phyloP scores from a whole-genome alignment of 2,329 filamentous ascomycete species.

The Cladosporium halotolerans region DNA sequence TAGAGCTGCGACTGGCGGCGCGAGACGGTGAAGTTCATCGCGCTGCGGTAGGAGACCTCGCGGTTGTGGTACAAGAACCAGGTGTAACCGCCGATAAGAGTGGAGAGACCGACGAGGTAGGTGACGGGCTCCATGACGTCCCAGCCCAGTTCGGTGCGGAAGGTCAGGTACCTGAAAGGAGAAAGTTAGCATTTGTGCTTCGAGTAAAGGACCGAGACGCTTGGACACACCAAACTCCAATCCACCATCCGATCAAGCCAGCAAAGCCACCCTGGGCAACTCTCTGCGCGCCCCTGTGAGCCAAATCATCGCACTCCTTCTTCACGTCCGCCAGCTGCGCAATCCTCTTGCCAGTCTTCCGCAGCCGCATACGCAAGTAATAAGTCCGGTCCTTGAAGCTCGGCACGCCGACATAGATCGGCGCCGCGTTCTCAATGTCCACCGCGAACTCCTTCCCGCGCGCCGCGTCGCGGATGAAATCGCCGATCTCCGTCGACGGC shows the following conservation, averaged over 20 bases:
- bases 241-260: conserved; percentile 72
- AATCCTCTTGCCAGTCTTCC: conserved; percentile 64
- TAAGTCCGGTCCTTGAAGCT: conserved; percentile 87
- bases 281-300: conserved; percentile 69
- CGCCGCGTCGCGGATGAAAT: conserved; percentile 88
- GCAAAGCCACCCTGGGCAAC: conserved; percentile 75
- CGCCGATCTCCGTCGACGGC: conserved; percentile 80
- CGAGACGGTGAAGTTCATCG: conserved; percentile 80
- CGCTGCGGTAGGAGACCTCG: conserved; percentile 75
- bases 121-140: conserved; percentile 81
- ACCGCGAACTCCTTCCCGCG: conserved; percentile 79
- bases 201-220: neutral
- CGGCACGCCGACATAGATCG: conserved; percentile 74
- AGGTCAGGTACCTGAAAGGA: conserved; percentile 55
- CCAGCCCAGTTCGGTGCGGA: conserved; percentile 74
- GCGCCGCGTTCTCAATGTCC: conserved; percentile 65
- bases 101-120: conserved; percentile 79
- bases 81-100: conserved; percentile 81
- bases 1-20: conserved; percentile 73
- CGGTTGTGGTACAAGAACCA: conserved; percentile 93
- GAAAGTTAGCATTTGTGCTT: conserved; percentile 42
- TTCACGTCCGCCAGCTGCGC: conserved; percentile 67
- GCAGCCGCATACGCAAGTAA: conserved; percentile 71
- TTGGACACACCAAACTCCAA: conserved; percentile 24
- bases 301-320: conserved; percentile 70